These are phyloP conservation scores for Naganishia kalamii DNA, from an alignment of 768 basidiomycete species.

Conservation along the genomic window DNA sequence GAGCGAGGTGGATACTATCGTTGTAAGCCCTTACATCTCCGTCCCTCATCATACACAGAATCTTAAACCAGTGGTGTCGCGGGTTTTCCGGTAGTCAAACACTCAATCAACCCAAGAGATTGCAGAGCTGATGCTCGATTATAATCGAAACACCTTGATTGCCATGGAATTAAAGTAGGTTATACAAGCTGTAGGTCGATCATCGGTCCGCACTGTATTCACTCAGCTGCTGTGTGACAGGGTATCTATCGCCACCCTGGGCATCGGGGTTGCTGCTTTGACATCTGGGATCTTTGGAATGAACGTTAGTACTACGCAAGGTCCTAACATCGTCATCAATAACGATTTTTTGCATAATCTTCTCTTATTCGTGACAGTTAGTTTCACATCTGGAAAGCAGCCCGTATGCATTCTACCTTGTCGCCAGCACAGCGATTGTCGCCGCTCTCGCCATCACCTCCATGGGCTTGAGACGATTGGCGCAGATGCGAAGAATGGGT, in stretches of 20 bases:
- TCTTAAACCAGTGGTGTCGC: too few species aligned
- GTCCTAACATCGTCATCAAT: background rate
- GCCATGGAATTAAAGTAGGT: constrained; percentile 79
- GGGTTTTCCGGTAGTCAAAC: constrained; percentile 58
- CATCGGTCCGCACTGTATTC: constrained; percentile 15
- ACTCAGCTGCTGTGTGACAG: constrained; percentile 34
- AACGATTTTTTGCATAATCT: background rate
- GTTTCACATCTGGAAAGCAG: constrained; percentile 65
- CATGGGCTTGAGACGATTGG: constrained; percentile 59
- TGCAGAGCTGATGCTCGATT: constrained; percentile 89
- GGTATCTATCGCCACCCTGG: constrained; percentile 92
- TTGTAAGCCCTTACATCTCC: constrained; percentile 51
- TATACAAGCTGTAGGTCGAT: background rate
- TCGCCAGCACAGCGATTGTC: constrained; percentile 58
- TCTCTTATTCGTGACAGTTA: constrained; percentile 51
- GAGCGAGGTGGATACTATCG: constrained; percentile 80
- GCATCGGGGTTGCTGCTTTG: constrained; percentile 81
- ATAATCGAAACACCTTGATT: constrained; percentile 85
- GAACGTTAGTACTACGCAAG: constrained; percentile 62
- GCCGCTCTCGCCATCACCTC: constrained; percentile 61
- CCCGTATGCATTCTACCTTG: constrained; percentile 65
- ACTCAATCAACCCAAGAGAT: constrained; percentile 98
- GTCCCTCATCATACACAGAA: constrained; percentile 5
- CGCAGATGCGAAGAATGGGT: constrained; percentile 43
- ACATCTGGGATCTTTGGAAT: constrained; percentile 90